Base-by-base conservation (phyloP, 148 eudicot species). In the Camellia granthamiana region DNA sequence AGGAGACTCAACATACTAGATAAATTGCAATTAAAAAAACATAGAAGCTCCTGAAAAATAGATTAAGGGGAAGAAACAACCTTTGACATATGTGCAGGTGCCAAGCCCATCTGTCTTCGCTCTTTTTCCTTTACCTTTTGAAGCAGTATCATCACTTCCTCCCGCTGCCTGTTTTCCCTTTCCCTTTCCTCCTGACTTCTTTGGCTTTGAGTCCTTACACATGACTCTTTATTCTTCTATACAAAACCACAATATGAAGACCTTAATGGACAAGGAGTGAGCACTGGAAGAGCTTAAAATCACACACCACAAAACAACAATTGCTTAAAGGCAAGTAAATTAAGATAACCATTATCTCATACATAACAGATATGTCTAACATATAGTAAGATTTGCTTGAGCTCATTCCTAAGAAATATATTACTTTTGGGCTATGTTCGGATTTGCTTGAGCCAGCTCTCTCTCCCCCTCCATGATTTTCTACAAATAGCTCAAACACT, bases 71-170 rank as follows among this genome's bases (percentile, higher is more conserved):
- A 46, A 42, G 76, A 72, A 75, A 76, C 72, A 51, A 95, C 99
- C 99, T 92, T 96, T 96, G 70, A 96, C 99, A 84, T 93, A 96
- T 66, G 93, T 87, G 90, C 98, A 96, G 79, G 99, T 96, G 72
- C 99, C 94, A 68, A 96, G 98, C 75, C 97, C 94, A 85, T 96
- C 99, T 66, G 81, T 85, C 84, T 93, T 93, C 15, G 92, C 97
- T 64, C 78, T 90, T 87, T 91, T 91, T 58, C 93, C 97, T 87
- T 95, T 95, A 51, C 92, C 95, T 84, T 94, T 94, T 59, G 97
- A 86, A 81, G 83, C 95, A 86, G 88, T 77, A 41, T 91, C 93
- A 43, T 96, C 95, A 80, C 95, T 89, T 70, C 83, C 89, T 67
- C 91, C 87, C 7, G 85, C 90, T 66, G 93, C 87, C 78, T 91